phyloP scores from a whole-genome alignment of 257 asterid genomes.

The Dorcoceras hygrometricum region DNA sequence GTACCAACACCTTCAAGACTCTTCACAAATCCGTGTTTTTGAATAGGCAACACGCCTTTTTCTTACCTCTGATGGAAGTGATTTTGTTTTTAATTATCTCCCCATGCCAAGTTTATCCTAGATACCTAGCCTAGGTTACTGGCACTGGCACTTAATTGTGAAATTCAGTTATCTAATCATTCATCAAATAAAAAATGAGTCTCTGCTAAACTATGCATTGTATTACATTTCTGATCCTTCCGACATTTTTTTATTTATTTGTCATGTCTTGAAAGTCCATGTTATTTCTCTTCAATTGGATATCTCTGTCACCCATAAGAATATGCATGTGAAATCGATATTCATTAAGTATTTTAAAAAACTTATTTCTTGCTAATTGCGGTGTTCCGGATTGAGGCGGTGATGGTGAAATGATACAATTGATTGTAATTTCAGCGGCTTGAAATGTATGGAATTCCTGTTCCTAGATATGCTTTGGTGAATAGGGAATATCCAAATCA shows the following conservation, averaged over 20 bases:
- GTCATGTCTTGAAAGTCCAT: constrained; percentile 17
- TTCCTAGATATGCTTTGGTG: constrained; percentile 88
- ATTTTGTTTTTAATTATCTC: background rate
- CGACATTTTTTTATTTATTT: background rate
- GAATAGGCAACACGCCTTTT: background rate
- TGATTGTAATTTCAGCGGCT: constrained; percentile 58
- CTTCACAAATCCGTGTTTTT: background rate
- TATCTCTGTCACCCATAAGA: background rate
- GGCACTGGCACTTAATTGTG: background rate
- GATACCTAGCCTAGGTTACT: background rate
- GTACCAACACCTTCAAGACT: background rate
- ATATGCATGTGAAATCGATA: background rate
- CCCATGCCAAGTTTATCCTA: background rate
- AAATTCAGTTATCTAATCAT: background rate
- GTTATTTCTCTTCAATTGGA: constrained; percentile 1
- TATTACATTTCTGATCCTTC: background rate
- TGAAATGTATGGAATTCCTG: constrained; percentile 80
- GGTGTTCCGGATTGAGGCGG: constrained; percentile 2
- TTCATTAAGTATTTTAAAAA: background rate
- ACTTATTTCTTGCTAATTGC: background rate
- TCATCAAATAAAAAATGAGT: background rate
- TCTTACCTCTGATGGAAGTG: too few species aligned
- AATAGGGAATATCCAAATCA: constrained; percentile 76
- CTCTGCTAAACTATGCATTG: background rate
- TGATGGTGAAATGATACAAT: background rate